These are phyloP conservation scores for Trametes cingulata DNA, from an alignment of 768 basidiomycete genomes.

Conservation along the genomic window DNA sequence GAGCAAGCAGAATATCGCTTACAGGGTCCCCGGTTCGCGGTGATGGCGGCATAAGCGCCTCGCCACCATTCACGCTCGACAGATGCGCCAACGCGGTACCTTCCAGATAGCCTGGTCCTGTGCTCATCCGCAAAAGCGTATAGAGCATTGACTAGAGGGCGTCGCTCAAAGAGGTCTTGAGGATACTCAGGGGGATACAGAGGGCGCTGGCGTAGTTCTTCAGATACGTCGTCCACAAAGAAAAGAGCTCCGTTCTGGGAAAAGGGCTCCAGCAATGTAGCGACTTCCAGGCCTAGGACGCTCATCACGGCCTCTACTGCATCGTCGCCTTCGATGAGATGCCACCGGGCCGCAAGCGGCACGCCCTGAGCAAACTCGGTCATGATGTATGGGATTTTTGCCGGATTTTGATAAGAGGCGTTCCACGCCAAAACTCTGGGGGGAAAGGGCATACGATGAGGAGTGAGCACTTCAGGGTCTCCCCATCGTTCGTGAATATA, in stretches of 20 bases:
- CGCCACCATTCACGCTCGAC: constrained; percentile 11
- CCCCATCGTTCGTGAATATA: constrained; percentile 2
- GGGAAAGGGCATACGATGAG: neutral
- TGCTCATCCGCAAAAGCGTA: neutral
- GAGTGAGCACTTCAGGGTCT: no score
- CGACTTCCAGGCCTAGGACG: neutral
- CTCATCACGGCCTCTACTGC: neutral
- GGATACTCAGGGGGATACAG: no score
- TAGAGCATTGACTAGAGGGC: no score
- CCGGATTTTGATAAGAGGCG: neutral
- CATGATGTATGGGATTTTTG: neutral
- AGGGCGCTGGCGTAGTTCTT: neutral
- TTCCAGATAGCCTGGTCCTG: neutral
- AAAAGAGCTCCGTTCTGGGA: constrained; percentile 4
- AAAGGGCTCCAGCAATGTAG: neutral
- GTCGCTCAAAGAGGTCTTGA: no score
- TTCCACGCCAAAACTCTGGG: constrained; percentile 8
- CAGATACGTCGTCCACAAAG: neutral
- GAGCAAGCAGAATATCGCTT: neutral
- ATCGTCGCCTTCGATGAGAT: neutral
- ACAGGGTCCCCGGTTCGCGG: constrained; percentile 10
- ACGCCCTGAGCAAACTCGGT: neutral
- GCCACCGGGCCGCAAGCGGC: neutral
- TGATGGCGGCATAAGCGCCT: neutral
- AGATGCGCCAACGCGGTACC: constrained; percentile 2